phyloP scores from a whole-genome alignment of 192 early-diverging fungal genomes.

The Entophlyctis luteolus region DNA sequence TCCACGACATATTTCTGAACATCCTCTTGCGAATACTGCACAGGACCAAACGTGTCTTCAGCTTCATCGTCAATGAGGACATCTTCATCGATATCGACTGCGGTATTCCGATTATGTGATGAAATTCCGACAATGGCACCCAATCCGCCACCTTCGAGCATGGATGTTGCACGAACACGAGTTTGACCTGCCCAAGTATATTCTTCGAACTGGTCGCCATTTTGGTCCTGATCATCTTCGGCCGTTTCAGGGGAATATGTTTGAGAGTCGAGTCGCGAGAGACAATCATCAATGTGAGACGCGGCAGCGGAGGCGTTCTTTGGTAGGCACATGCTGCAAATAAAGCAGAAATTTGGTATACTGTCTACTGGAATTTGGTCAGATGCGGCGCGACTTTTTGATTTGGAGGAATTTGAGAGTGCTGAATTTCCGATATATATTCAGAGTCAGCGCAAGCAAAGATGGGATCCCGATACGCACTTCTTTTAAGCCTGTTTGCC shows the following conservation, averaged over 20 bases:
- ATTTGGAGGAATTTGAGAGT: not conserved
- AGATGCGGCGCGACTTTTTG: not conserved
- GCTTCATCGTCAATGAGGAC: slow-evolving; percentile 81
- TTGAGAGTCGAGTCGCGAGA: slow-evolving; percentile 30
- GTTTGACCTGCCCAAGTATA: slow-evolving; percentile 81
- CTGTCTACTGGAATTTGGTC: not conserved
- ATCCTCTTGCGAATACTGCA: slow-evolving; percentile 72
- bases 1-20: slow-evolving; percentile 39
- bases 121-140: slow-evolving; percentile 40
- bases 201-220: slow-evolving; percentile 43
- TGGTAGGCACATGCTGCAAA: slow-evolving; percentile 57
- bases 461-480: not conserved
- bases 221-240: slow-evolving; percentile 1
- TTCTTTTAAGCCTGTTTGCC: slow-evolving; percentile 25
- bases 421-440: slow-evolving; percentile 2
- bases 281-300: slow-evolving; percentile 73
- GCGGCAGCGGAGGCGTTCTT: slow-evolving; percentile 62
- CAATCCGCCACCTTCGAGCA: slow-evolving; percentile 79
- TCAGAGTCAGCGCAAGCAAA: not conserved
- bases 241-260: slow-evolving; percentile 11
- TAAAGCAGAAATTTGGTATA: slow-evolving; percentile 54
- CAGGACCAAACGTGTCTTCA: slow-evolving; percentile 57
- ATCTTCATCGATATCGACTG: slow-evolving; percentile 72
- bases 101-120: not conserved
- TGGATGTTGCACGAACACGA: slow-evolving; percentile 71